Percentiles rank a stretch among this genome's conserved stretches.
These are phyloP conservation scores for Zanthoxylum bungeanum DNA, from an alignment of 345 rosid species.

Conservation along the genomic window DNA sequence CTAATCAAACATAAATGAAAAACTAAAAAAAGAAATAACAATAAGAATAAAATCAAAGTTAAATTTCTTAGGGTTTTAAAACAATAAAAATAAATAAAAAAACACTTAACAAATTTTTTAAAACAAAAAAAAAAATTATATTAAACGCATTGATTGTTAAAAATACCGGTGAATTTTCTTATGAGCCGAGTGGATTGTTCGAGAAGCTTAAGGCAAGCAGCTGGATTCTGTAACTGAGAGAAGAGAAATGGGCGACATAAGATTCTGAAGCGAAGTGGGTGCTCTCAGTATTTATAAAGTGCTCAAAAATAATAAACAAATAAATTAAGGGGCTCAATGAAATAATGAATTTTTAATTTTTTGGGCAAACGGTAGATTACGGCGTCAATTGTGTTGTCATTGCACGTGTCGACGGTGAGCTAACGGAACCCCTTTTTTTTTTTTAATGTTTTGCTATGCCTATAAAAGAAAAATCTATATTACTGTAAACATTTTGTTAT, in stretches of 20 bases:
- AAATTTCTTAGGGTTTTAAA: slow-evolving; percentile 10
- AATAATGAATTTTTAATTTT: background rate
- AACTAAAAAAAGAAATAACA: background rate
- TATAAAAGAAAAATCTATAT: no score
- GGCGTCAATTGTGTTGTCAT: background rate
- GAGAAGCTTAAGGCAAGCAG: background rate
- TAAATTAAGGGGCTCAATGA: background rate
- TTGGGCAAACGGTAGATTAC: background rate
- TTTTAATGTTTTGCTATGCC: background rate
- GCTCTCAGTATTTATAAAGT: background rate
- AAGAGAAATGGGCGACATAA: background rate
- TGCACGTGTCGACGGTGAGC: background rate
- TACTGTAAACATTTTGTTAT: no score
- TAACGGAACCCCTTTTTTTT: background rate
- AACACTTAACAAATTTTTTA: background rate
- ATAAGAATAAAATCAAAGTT: background rate
- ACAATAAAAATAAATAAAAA: background rate
- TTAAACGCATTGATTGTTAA: background rate
- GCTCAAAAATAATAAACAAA: background rate
- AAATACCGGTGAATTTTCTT: background rate
- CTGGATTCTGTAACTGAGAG: background rate
- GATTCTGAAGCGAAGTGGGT: background rate
- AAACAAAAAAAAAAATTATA: background rate
- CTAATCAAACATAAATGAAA: background rate
- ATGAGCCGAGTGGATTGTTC: background rate